phyloP scores from a whole-genome alignment of 2,329 filamentous ascomycete genomes.

The Diaporthe ilicicola region DNA sequence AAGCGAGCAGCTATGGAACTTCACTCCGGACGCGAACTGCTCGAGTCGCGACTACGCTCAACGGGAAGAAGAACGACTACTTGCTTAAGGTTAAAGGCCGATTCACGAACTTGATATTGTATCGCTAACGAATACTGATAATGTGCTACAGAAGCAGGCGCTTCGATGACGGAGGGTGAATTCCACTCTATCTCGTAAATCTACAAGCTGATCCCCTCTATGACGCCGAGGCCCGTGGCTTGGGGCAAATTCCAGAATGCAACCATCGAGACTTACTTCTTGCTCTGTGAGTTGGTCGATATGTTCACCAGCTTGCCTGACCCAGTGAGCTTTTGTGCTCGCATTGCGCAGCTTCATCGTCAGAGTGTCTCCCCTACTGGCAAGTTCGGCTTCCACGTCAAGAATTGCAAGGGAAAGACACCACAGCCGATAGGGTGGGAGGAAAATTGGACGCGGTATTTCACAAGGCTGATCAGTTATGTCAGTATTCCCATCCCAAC shows the following conservation, averaged over 20 bases:
- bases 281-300: background rate
- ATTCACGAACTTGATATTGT: fast-evolving
- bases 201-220: background rate
- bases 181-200: background rate
- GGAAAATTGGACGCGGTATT: background rate
- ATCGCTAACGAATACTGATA: background rate
- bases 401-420: conserved; percentile 10
- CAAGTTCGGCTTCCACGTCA: conserved; percentile 5
- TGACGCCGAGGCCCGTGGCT: background rate
- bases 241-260: background rate
- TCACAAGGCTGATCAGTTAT: background rate
- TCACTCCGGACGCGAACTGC: background rate
- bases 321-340: background rate
- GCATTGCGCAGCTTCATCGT: background rate
- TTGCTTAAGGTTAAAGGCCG: background rate
- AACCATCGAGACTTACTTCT: background rate
- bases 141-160: background rate
- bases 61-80: background rate
- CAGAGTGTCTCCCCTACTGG: background rate
- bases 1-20: background rate
- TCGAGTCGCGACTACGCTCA: background rate
- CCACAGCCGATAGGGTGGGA: background rate
- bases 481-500: background rate
- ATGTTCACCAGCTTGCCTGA: background rate
- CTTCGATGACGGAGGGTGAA: background rate